Evolutionary conservation across 805 yeast genomes (phyloP), one percentile per base, ranked within the genome.

Genomic region (Suhomyces faveliae): DNA sequence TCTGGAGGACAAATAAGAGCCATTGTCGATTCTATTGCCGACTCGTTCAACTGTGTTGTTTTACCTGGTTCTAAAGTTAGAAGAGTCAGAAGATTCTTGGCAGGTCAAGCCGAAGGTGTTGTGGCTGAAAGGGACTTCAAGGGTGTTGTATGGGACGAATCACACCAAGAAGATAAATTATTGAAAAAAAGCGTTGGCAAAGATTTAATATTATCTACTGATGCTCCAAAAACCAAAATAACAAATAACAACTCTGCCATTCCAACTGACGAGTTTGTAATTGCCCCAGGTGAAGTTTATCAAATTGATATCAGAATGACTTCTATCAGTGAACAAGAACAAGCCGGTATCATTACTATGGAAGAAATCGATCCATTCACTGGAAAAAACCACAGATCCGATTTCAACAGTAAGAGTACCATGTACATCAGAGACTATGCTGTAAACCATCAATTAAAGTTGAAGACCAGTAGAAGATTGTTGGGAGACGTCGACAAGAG

Each of bases 21-120:
- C 19, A 70, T 89, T 41, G 97, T 90, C 22, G 95, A 94, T 60
- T 77, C 83, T n/a, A 77, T 94, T 60, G 98, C 96, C n/a, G 78
- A 78, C 49, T 74, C 85, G 1, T 94, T 84, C 71, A 81, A 86
- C 64, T 89, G 96, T 74, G 76, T 76, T 49, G 89, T 94, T 46
- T 89, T 88, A 30, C 98, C 98, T 24, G 96, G 96, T 0, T 88
- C 97, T 19, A 84, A 89, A 64, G 87, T 94, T 38, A 85, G 99
- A 71, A 81, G 97, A 66, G 78, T 91, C 49, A 81, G 96, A 74
- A 81, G 98, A 63, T 94, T 92, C 60, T 80, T 94, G 62, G 96
- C 96, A 35, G 99, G 99, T 46, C 99, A 94, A 74, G 85, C 91
- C 50, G 96, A 89, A 62, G 94, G 90, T 63, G 74, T 90, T 47